phyloP scores from a whole-genome alignment of 108 stramenopile species.

The Seminavis robusta region DNA sequence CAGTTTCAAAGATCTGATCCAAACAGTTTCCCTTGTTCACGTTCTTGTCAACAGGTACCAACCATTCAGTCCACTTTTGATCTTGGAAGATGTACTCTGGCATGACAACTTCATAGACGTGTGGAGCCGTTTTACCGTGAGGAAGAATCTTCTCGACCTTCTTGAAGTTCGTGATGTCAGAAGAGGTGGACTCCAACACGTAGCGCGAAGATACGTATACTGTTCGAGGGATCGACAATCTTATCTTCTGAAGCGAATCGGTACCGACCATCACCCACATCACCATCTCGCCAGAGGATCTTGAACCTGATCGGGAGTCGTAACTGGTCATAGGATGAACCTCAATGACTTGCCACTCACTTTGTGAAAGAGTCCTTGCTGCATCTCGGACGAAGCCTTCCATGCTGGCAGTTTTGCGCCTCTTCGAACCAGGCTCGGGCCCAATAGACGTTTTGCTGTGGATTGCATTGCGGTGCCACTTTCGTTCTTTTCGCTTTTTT shows the following conservation, averaged over 20 bases:
- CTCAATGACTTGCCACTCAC: constrained; percentile 94
- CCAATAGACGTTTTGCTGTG: constrained; percentile 1
- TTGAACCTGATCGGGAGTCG: constrained; percentile 30
- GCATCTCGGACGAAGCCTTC: constrained; percentile 84
- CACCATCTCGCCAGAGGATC: constrained; percentile 78
- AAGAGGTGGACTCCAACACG: constrained; percentile 38
- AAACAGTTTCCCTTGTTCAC: constrained; percentile 49
- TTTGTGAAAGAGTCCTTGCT: constrained; percentile 45
- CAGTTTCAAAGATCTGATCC: constrained; percentile 85
- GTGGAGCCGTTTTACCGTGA: constrained; percentile 58
- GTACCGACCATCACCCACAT: constrained; percentile 89
- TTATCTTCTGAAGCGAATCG: constrained; percentile 74
- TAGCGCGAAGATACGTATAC: constrained; percentile 66
- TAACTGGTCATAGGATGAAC: constrained; percentile 79
- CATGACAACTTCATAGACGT: constrained; percentile 90
- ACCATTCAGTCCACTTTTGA: constrained; percentile 51
- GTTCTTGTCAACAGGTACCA: constrained; percentile 32
- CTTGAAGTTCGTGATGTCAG: constrained; percentile 36
- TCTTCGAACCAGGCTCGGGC: constrained; percentile 23
- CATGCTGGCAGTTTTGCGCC: constrained; percentile 50
- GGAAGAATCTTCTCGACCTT: constrained; percentile 85
- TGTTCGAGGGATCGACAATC: constrained; percentile 76
- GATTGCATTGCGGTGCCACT: constrained; percentile 2
- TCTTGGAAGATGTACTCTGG: constrained; percentile 68
- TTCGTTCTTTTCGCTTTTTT: constrained; percentile 42